phyloP scores from a whole-genome alignment of 129 eudicot genomes.

The Escallonia herrerae region DNA sequence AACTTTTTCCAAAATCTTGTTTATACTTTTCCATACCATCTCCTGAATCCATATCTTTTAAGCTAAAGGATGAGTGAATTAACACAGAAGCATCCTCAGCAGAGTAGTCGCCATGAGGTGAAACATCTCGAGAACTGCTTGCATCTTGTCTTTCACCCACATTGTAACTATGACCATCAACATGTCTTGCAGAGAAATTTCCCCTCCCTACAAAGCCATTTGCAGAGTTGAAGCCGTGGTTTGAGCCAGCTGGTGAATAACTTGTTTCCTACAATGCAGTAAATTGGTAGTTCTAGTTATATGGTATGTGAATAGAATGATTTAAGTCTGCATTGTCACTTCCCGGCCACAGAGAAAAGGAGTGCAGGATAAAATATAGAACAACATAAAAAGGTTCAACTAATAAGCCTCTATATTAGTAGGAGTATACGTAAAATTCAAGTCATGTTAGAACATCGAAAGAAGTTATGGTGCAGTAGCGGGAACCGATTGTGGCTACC shows the following conservation, averaged over 20 bases:
- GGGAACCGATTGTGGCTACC: too few relatives aligned
- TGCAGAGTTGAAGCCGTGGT: conserved; percentile 31
- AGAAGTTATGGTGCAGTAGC: too few relatives aligned
- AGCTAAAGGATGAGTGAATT: conserved; percentile 31
- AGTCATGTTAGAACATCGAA: too few relatives aligned
- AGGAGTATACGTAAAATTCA: too few relatives aligned
- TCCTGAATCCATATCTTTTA: conserved; percentile 27
- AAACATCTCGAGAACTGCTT: conserved; percentile 23
- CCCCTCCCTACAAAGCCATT: conserved; percentile 38
- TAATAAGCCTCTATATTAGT: too few relatives aligned
- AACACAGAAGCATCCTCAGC: conserved; percentile 27
- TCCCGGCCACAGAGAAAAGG: too few relatives aligned
- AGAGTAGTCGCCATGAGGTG: conserved; percentile 24
- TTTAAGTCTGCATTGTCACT: too few relatives aligned
- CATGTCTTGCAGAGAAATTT: conserved; percentile 17
- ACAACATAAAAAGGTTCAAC: too few relatives aligned
- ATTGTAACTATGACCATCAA: conserved; percentile 28
- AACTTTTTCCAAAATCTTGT: conserved; percentile 28
- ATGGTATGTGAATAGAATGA: neutral
- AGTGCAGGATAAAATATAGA: too few relatives aligned
- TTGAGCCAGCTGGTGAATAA: conserved; percentile 32
- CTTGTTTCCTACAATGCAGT: conserved; percentile 47
- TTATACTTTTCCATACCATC: conserved; percentile 26
- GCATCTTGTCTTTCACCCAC: conserved; percentile 8
- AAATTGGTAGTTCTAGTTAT: neutral